Base-by-base conservation (phyloP, 2,329 filamentous ascomycete species). In the Endoconidiophora laricicola region DNA sequence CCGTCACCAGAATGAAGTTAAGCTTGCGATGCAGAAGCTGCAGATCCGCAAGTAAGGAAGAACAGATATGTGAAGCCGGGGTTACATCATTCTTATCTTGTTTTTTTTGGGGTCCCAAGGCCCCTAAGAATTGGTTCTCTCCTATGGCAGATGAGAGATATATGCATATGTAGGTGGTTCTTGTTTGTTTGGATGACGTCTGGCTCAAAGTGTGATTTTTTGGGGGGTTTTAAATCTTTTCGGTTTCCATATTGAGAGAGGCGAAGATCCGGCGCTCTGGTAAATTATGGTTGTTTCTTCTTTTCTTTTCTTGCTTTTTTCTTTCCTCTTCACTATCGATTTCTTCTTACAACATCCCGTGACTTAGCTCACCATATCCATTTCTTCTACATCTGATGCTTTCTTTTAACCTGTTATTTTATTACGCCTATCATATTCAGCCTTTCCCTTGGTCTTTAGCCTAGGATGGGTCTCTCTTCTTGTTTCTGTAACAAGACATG, bases 1-100 rank as follows among this genome's bases (percentile, higher is more conserved):
- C 60, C 72, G 88, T 49, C 87, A 75, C 60, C 72, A 76, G 59
- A 75, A 69, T 55, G 74, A 78, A 62, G 69, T 87, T 54, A 83
- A 80, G 63, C 72, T 81, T 73, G 55, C 57, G 52, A 59, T 58
- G 55, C 54, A 56, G 54, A 56, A 55, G 51, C 42, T 53, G 39
- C 46, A 50, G 45, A 54, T 54, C 16, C 52, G 52, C 48, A 50
- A 50, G 37, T 50, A 44, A 48, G 9, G 23, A n/a, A 4, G 22
- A 22, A 37, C 12, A 33, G 9, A 33, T 33, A 3, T 3, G 7
- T 2, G 12, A 33, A 10, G 26, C 26, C 12, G 26, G 26, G 16
- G 16, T 2, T 18, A 18, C 16, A 18, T 18, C 16, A 18, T 18
- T 18, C 16, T 18, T 18, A 18, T 18, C 2, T 18, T 18, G 16